Evolutionary conservation across 2,329 filamentous ascomycete species (phyloP), one percentile per base, ranked within the genome.

Genomic region (Madurella mycetomatis): DNA sequence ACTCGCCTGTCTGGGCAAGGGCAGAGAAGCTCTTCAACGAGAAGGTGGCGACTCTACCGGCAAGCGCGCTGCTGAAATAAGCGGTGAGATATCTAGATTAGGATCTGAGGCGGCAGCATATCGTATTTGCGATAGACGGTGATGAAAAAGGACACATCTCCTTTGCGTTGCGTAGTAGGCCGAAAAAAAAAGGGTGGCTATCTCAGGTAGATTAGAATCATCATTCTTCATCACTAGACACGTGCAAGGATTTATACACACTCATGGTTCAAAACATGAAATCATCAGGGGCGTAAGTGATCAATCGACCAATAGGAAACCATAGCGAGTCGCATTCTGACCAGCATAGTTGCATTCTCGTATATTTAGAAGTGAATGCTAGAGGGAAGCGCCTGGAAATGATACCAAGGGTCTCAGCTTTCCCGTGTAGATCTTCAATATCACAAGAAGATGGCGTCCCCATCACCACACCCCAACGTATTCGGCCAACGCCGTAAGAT

Each of bases 21-120:
- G 92, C 92, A 0, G 85, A 95, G 76, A 86, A 89, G 73, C 76
- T 95, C 52, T 96, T 92, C 75, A 74, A 88, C 58, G 83, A 92
- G 62, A 94, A 94, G 81, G 87, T 92, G 4, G 61, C 60, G 15
- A 64, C 58, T 9, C 56, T 65, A n/a, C 62, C 63, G 30, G 30
- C 58, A 1, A 59, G 59, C 41, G 63, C 60, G 13, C 53, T 63
- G 37, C 46, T 63, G 59, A 61, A 64, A 44, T 64, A 30, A 51
- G 25, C 25, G 25, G 7, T 4, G 25, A 25, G n/a, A 25, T 25
- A 25, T 25, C 7, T 25, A 4, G 25, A 25, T 25, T 25, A 25
- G 7, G 25, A 3, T 25, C 25, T 7, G 3, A 7, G 25, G 7
- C 25, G n/a, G n/a, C n/a, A n/a, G n/a, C n/a, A n/a, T n/a, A n/a